A percentile compares a stretch with the other conserved stretches of the same genome.
Evolutionary conservation across 2,329 filamentous ascomycete genomes (phyloP).

Genomic region (Fusarium falciforme): DNA sequence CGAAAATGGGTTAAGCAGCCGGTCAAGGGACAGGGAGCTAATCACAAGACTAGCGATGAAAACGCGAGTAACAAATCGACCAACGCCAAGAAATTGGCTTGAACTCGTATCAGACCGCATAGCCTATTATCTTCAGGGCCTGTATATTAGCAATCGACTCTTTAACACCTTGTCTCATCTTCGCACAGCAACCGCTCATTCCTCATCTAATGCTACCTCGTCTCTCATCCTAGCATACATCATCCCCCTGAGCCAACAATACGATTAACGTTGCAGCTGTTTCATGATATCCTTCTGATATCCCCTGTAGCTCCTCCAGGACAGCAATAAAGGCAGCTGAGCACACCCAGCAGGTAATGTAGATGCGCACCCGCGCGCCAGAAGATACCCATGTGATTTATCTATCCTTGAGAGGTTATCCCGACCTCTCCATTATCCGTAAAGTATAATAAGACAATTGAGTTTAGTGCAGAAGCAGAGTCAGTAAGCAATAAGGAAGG

Average conservation of each 20-base stretch:
- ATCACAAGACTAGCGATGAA: not conserved
- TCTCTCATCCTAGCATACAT: slow-evolving; percentile 27
- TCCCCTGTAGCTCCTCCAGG: slow-evolving; percentile 28
- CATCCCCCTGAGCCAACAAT: slow-evolving; percentile 13
- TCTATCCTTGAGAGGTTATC: slow-evolving; percentile 38
- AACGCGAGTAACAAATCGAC: not conserved
- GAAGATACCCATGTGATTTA: slow-evolving; percentile 30
- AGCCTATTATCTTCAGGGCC: not conserved
- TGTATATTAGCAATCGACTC: slow-evolving; percentile 3
- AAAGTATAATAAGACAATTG: slow-evolving; percentile 37
- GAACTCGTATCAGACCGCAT: not conserved
- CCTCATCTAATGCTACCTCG: slow-evolving; percentile 11
- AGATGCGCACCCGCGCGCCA: slow-evolving; percentile 32
- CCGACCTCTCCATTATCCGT: slow-evolving; percentile 39
- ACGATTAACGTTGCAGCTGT: slow-evolving; percentile 34
- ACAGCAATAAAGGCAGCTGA: slow-evolving; percentile 1
- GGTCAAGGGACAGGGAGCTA: not conserved
- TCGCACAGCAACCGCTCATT: slow-evolving; percentile 4
- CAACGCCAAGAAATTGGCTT: not conserved
- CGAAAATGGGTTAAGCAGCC: not conserved
- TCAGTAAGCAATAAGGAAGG: slow-evolving; percentile 3
- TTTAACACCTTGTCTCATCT: not conserved
- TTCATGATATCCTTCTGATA: slow-evolving; percentile 26
- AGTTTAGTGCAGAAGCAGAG: slow-evolving; percentile 31
- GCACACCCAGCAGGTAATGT: not conserved